phyloP scores from a whole-genome alignment of 768 basidiomycete species.

The Amanita pseudoporphyria region DNA sequence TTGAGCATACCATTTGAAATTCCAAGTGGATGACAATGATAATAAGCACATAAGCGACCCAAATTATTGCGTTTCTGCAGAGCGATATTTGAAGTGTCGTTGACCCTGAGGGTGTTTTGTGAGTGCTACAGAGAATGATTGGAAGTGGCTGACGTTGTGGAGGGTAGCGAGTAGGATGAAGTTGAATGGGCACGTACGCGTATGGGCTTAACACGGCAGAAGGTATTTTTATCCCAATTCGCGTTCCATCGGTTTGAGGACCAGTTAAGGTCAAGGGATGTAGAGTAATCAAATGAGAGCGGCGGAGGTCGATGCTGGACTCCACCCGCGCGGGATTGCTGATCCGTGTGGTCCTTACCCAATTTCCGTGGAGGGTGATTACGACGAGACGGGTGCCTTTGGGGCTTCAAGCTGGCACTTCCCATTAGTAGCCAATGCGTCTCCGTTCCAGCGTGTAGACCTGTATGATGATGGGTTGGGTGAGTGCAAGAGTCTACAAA shows the following conservation, averaged over 20 bases:
- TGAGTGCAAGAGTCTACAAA: too few relatives aligned
- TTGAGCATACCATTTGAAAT: too few relatives aligned
- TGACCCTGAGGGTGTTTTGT: too few relatives aligned
- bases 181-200: slow-evolving; percentile 49
- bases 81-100: slow-evolving; percentile 79
- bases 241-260: too few relatives aligned
- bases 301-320: slow-evolving; percentile 67
- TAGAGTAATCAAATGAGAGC: slow-evolving; percentile 71
- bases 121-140: slow-evolving; percentile 70
- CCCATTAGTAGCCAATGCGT: slow-evolving; percentile 77
- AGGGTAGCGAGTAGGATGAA: slow-evolving; percentile 48
- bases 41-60: too few relatives aligned
- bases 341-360: slow-evolving; percentile 82
- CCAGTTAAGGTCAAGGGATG: slow-evolving; percentile 74
- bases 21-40: too few relatives aligned
- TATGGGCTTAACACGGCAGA: slow-evolving; percentile 52
- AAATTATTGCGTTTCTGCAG: too few relatives aligned
- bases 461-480: slow-evolving; percentile 71
- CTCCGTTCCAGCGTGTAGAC: slow-evolving; percentile 72
- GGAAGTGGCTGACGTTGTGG: slow-evolving; percentile 39
- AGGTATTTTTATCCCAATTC: slow-evolving; percentile 94
- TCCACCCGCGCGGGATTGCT: slow-evolving; percentile 30
- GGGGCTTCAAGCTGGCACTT: slow-evolving; percentile 59
- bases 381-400: slow-evolving; percentile 38
- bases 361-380: slow-evolving; percentile 13